Evolutionary conservation across 1,284 basidiomycete species (phyloP).

Genomic region (Quambalaria eucalypti): DNA sequence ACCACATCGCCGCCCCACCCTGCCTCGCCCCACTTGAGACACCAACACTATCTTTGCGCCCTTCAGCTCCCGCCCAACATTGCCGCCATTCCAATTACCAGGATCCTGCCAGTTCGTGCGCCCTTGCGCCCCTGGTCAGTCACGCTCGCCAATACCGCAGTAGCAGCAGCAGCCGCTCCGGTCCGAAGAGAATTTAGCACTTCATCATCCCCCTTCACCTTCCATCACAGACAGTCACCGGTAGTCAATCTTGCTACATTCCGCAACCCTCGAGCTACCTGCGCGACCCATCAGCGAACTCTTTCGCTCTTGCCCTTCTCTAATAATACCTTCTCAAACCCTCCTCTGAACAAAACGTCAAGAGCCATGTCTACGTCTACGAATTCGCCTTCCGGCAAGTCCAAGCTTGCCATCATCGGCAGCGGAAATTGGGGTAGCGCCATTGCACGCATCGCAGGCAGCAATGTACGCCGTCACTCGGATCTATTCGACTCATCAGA

Average conservation of each 20-base stretch:
- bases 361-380: neutral
- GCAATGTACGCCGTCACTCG: slow-evolving; percentile 49
- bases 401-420: slow-evolving; percentile 56
- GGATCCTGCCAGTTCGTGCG: no score
- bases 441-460: slow-evolving; percentile 53
- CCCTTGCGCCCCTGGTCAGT: no score
- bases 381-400: slow-evolving; percentile 20
- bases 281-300: neutral
- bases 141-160: no score
- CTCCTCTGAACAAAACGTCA: neutral
- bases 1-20: no score
- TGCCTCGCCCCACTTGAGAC: no score
- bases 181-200: no score
- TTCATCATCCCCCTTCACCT: no score
- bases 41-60: no score
- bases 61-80: no score
- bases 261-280: neutral
- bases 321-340: neutral
- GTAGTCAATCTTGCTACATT: neutral
- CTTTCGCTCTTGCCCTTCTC: neutral
- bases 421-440: slow-evolving; percentile 53
- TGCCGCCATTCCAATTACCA: no score
- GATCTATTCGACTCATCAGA: slow-evolving; percentile 39
- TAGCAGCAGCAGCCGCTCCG: no score
- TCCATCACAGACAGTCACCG: no score